Evolutionary conservation across 768 basidiomycete species (phyloP).

Genomic region (Lactarius evosmus): DNA sequence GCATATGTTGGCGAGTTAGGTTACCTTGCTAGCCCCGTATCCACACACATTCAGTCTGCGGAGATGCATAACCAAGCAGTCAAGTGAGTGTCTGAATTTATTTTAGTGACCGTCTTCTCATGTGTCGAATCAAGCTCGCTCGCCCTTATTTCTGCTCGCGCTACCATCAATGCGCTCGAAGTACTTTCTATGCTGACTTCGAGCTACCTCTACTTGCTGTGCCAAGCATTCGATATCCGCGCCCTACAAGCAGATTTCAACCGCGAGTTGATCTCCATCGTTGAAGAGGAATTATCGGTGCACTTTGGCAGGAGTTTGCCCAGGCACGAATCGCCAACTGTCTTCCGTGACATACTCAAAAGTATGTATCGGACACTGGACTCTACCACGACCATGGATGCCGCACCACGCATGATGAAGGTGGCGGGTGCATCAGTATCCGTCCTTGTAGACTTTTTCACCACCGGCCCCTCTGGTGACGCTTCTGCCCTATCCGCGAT

Average conservation of each 20-base stretch:
- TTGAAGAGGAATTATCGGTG: constrained; percentile 46
- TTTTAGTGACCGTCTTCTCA: constrained; percentile 14
- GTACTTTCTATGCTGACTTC: constrained; percentile 71
- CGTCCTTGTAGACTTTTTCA: constrained; percentile 60
- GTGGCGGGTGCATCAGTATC: constrained; percentile 61
- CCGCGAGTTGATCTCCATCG: constrained; percentile 45
- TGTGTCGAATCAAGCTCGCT: constrained; percentile 53
- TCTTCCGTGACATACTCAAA: constrained; percentile 40
- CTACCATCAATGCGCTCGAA: constrained; percentile 74
- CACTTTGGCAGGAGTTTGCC: constrained; percentile 45
- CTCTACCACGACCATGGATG: constrained; percentile 69
- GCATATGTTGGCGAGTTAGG: constrained; percentile 83
- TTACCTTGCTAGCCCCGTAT: constrained; percentile 78
- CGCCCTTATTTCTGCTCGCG: constrained; percentile 78
- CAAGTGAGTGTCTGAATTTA: constrained; percentile 53
- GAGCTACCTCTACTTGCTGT: constrained; percentile 72
- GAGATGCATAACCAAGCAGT: constrained; percentile 94
- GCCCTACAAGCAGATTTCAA: constrained; percentile 68
- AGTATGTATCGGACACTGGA: constrained; percentile 56
- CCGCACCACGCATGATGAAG: constrained; percentile 61
- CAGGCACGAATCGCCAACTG: constrained; percentile 32
- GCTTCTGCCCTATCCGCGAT: constrained; percentile 36
- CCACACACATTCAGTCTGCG: constrained; percentile 79
- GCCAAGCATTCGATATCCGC: constrained; percentile 85
- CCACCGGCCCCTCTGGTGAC: constrained; percentile 25